Base-by-base conservation (phyloP, 768 basidiomycete species). In the Pleurotus eryngii region DNA sequence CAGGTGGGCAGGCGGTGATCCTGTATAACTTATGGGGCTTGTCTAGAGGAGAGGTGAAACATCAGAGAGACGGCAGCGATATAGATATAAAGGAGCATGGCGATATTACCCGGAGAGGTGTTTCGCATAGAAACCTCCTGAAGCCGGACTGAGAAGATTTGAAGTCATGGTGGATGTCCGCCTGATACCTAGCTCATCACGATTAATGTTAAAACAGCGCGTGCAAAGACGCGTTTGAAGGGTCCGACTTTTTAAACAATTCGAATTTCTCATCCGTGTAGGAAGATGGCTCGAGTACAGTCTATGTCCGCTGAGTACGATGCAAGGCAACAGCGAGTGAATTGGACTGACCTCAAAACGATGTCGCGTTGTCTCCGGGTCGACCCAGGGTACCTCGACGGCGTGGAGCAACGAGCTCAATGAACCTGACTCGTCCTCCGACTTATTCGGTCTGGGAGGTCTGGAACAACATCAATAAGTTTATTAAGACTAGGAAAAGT, bases 221-320 rank as follows among this genome's bases (percentile, higher is more conserved):
- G 30, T 11, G 9, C 30, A 11, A 11, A 11, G 42, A 45, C 42
- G 42, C 5, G 11, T 15, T 17, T 45, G 20, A 17, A 9, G 42
- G 42, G 14, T 9, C 42, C 8, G 3, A 45, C 42, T 45, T 45
- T 45, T 45, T 8, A 22, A 17, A 45, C 15, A 98, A 78, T 5
- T 72, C 75, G 67, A 83, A 96, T 66, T 96, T 96, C 73, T 98
- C 94, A 2, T 77, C 65, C 0, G 87, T 89, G 65, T 76, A 94
- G 12, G 84, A 81, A 1, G 95, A 83, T 4, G 84, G 86, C 64
- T 94, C 92, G 5, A 97, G 72, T 1, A 74, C 81, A 15, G 89
- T 83, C 93, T 95, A 39, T 22, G 22, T 30, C 18, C 14, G 7
- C 15, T 49, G 48, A 24, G 18, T 18, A 20, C n/a, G 24, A 26